Evolutionary conservation across 495 filamentous ascomycete genomes (phyloP).

Genomic region (Lophiotrema nucula): DNA sequence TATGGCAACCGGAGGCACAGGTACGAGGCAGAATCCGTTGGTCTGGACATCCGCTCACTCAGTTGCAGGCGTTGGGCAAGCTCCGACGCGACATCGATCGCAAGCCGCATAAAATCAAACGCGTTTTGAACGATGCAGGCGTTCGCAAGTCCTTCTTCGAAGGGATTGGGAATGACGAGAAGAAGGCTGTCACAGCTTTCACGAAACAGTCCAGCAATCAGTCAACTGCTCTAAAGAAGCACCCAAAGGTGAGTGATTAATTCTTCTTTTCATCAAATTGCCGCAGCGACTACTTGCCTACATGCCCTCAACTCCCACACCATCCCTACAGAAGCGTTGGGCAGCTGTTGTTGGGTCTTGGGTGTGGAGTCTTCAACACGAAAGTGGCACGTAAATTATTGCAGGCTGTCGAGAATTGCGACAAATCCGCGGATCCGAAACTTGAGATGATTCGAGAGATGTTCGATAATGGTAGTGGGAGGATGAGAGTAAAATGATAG

Average conservation of each 20-base stretch:
- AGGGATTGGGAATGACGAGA: conserved; percentile 53
- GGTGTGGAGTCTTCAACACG: no score
- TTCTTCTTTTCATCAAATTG: no score
- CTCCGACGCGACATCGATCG: conserved; percentile 73
- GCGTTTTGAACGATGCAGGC: conserved; percentile 55
- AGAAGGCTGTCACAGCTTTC: conserved; percentile 67
- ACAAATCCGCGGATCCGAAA: no score
- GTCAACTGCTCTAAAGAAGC: conserved; percentile 75
- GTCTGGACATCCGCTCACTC: neutral
- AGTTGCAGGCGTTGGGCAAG: conserved; percentile 50
- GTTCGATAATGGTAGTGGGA: no score
- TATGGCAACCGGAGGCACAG: conserved; percentile 69
- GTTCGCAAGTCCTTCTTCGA: conserved; percentile 66
- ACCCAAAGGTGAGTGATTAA: conserved; percentile 69
- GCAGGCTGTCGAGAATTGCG: no score
- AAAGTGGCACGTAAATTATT: no score
- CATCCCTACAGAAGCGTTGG: no score
- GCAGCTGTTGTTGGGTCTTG: no score
- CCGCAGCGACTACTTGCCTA: no score
- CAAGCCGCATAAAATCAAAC: conserved; percentile 63
- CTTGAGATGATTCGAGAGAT: no score
- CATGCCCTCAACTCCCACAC: no score
- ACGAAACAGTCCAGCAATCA: conserved; percentile 54
- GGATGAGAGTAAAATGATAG: no score
- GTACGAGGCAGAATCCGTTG: neutral